Conservation (phyloP, 352 stramenopile genomes). For the Saprolegnia parasitica region DNA sequence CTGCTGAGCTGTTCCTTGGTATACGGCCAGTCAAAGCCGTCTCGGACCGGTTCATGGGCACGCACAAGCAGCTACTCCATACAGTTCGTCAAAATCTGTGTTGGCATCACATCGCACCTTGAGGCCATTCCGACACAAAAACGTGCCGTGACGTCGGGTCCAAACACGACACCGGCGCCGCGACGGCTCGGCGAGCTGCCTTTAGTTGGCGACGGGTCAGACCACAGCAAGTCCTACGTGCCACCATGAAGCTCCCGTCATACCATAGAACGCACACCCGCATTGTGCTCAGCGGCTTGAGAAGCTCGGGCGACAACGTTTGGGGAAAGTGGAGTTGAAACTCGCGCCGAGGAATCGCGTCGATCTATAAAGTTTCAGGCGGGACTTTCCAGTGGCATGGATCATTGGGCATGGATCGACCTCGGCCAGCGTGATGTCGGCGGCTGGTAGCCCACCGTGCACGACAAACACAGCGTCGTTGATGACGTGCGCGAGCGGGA, state of each 20-base stretch:
- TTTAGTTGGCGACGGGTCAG: not conserved
- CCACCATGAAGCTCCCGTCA: not conserved
- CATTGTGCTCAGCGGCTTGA: not conserved
- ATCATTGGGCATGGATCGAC: too few relatives aligned
- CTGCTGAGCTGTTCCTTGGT: not conserved
- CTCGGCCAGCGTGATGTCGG: slow-evolving; percentile 36
- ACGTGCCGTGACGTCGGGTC: slow-evolving; percentile 1
- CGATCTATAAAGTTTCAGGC: not conserved
- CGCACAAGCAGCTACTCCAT: slow-evolving; percentile 25
- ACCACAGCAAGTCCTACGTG: slow-evolving; percentile 25
- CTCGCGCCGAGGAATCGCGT: slow-evolving; percentile 15
- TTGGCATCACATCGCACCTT: slow-evolving; percentile 9
- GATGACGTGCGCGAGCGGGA: slow-evolving; percentile 55
- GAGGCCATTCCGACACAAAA: slow-evolving; percentile 5
- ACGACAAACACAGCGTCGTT: slow-evolving; percentile 58
- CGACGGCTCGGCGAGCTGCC: slow-evolving; percentile 4
- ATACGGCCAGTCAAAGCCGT: slow-evolving; percentile 24
- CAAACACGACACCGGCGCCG: slow-evolving; percentile 22
- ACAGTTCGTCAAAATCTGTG: not conserved
- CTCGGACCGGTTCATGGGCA: slow-evolving; percentile 26
- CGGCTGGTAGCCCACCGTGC: slow-evolving; percentile 50
- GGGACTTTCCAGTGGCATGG: not conserved
- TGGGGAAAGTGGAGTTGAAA: slow-evolving; percentile 8
- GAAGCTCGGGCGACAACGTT: not conserved
- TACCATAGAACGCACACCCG: not conserved